A percentile compares a stretch with the other conserved stretches of the same genome.
Evolutionary conservation across 106 monocot genomes (phyloP).

Genomic region (Agapanthus africanus): DNA sequence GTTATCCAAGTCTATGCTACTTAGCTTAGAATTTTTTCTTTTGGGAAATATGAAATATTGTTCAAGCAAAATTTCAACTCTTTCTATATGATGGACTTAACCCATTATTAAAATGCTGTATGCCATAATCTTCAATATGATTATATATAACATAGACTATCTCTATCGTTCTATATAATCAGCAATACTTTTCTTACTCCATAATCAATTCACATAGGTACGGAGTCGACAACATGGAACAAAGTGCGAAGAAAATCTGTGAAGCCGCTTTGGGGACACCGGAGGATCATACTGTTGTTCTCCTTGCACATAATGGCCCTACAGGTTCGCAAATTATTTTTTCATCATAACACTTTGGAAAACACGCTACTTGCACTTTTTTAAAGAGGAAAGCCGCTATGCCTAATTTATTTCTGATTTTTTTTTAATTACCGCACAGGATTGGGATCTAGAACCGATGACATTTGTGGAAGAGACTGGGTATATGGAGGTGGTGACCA

Average conservation of each 20-base stretch:
- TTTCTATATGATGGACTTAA: no score
- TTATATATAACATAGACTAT: no score
- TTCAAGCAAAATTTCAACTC: no score
- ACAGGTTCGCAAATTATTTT: constrained; percentile 37
- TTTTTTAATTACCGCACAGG: constrained; percentile 35
- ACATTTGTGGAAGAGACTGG: constrained; percentile 95
- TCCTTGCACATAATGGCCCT: constrained; percentile 93
- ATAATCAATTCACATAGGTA: constrained; percentile 29
- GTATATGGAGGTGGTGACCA: constrained; percentile 72
- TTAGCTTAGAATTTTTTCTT: no score
- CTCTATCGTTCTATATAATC: no score
- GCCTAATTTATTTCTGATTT: neutral
- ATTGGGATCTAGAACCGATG: constrained; percentile 52
- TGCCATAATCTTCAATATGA: neutral
- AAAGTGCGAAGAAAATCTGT: constrained; percentile 72
- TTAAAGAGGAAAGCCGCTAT: no score
- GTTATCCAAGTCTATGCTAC: no score
- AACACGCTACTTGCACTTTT: no score
- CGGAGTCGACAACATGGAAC: constrained; percentile 71
- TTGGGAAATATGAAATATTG: no score
- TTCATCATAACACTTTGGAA: no score
- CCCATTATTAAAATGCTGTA: neutral
- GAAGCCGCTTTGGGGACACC: constrained; percentile 49
- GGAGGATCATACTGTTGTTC: constrained; percentile 44
- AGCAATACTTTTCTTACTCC: neutral